Evolutionary conservation across 2,329 filamentous ascomycete genomes (phyloP).

Genomic region (Monosporascus sp.): DNA sequence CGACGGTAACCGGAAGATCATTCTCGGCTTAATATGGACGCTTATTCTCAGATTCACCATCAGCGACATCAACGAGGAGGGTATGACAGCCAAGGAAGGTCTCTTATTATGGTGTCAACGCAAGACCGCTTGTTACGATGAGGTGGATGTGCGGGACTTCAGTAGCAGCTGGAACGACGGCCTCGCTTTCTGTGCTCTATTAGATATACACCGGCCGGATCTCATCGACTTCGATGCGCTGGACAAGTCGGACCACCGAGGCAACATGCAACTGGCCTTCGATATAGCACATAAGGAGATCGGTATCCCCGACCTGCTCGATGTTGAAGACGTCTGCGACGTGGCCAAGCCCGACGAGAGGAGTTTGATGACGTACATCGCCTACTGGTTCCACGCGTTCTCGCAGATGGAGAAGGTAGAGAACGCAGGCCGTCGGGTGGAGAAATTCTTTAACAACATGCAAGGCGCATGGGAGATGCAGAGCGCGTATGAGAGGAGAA

Average conservation of each 20-base stretch:
- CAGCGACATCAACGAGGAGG: slow-evolving; percentile 96
- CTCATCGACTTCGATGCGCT: slow-evolving; percentile 94
- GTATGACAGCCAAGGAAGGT: slow-evolving; percentile 95
- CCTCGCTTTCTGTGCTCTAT: slow-evolving; percentile 87
- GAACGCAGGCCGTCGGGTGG: slow-evolving; percentile 90
- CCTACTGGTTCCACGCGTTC: slow-evolving; percentile 99
- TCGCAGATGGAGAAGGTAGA: slow-evolving; percentile 98
- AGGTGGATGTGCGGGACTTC: slow-evolving; percentile 93
- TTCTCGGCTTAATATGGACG: slow-evolving; percentile 95
- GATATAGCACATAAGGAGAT: slow-evolving; percentile 96
- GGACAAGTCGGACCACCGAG: slow-evolving; percentile 88
- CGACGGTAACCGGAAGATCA: slow-evolving; percentile 96
- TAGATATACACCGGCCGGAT: slow-evolving; percentile 96
- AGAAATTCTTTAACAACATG: slow-evolving; percentile 99
- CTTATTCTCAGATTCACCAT: slow-evolving; percentile 97
- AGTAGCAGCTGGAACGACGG: slow-evolving; percentile 96
- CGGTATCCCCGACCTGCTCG: slow-evolving; percentile 89
- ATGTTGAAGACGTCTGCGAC: slow-evolving; percentile 97
- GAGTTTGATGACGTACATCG: slow-evolving; percentile 98
- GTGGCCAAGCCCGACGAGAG: slow-evolving; percentile 93
- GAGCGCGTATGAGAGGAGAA: slow-evolving; percentile 86
- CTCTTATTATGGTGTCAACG: slow-evolving; percentile 94
- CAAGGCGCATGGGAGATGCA: slow-evolving; percentile 99
- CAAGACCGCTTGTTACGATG: slow-evolving; percentile 97
- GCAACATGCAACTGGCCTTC: slow-evolving; percentile 97